Evolutionary conservation across 768 basidiomycete species (phyloP).

Genomic region (Lactifluus piperatus): DNA sequence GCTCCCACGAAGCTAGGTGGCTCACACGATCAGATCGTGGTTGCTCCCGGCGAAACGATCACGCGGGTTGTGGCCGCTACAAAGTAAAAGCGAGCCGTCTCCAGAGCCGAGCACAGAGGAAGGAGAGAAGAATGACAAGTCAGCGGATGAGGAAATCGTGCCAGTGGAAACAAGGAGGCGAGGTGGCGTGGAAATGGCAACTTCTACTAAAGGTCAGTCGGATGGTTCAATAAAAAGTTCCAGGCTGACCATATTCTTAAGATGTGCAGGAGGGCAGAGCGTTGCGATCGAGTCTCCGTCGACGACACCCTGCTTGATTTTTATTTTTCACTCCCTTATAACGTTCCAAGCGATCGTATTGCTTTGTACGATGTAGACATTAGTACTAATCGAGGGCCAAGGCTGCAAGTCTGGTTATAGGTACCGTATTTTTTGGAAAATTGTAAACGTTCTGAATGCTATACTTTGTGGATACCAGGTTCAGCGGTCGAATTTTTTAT

Average conservation of each 20-base stretch:
- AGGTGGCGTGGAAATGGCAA: not conserved
- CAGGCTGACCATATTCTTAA: not conserved
- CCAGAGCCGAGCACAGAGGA: not conserved
- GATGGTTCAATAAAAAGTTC: not conserved
- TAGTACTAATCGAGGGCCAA: not conserved
- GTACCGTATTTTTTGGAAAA: too few relatives aligned
- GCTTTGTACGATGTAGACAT: not conserved
- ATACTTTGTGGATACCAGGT: not conserved
- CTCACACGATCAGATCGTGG: not conserved
- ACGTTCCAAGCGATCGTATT: not conserved
- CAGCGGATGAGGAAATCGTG: not conserved
- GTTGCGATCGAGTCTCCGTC: not conserved
- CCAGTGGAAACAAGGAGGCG: not conserved
- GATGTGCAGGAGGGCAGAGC: constrained; percentile 1
- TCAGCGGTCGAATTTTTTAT: not conserved
- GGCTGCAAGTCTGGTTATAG: too few relatives aligned
- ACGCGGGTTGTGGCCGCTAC: not conserved
- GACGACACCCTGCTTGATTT: constrained; percentile 3
- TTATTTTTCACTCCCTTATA: not conserved
- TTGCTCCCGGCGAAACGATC: constrained; percentile 31
- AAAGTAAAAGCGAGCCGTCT: not conserved
- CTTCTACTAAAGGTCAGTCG: constrained; percentile 5
- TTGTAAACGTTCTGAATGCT: not conserved
- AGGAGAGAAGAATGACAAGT: not conserved
- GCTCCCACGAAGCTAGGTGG: not conserved